Base-by-base conservation (phyloP, 768 basidiomycete genomes). In the Amanita muscaria region DNA sequence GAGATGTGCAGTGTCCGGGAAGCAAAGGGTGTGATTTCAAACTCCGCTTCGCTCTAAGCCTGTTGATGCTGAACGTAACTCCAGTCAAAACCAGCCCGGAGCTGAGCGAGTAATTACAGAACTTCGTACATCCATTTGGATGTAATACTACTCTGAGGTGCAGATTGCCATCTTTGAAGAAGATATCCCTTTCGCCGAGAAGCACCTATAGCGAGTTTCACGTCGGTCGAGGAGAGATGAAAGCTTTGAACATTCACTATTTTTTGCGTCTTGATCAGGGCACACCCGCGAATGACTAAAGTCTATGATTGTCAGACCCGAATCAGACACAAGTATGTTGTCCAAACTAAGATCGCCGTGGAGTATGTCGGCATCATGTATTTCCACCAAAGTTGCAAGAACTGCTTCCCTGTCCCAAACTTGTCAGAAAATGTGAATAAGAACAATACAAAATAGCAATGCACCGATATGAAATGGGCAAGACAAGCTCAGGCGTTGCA, bases 281-380 rank as follows among this genome's bases (percentile, higher is more conserved):
- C 46, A 47, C 46, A 29, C 31, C 33, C 15, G 38, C 19, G 46
- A 47, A 19, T 30, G 25, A 47, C 40, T 15, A 32, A 47, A 47
- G 46, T 47, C 46, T 29, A 47, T 47, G 25, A 47, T 40, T 31
- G 46, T 47, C 22, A 42, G 29, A 15, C 24, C 46, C 11, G 40
- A 47, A 31, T 47, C 46, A 9, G 23, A 14, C 16, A 47, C 40
- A 41, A 40, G 46, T 29, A 47, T 42, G 40, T 47, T 47, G 22
- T 42, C 40, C 46, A 29, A 23, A 33, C 39, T 9, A 47, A 47
- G 23, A 34, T 47, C 39, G 29, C 39, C 46, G 22, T 47, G 46
- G 23, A 47, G 46, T 42, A 47, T 22, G 15, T 34, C 23, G 23
- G 46, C 39, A 3, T 25, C 23, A 42, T 47, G 46, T 16, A 47